Evolutionary conservation across 2,329 filamentous ascomycete species (phyloP), one percentile per base, ranked within the genome.

Genomic region (Fusarium oxysporum): DNA sequence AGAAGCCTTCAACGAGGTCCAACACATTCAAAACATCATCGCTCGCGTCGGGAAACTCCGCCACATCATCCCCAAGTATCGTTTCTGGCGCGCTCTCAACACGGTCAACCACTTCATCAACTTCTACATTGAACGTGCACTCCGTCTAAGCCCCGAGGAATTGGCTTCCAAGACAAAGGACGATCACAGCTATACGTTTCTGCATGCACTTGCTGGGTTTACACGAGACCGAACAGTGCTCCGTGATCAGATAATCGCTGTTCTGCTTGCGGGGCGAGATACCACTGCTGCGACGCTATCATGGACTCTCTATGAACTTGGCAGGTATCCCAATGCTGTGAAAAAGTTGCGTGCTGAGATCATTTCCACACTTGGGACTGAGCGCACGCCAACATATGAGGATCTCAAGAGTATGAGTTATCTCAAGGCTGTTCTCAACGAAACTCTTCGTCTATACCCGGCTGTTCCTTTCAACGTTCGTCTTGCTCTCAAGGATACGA

Each of bases 371-470:
- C 88, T 97, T 8, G 95, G 95, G 4, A 81, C 87, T 11, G 83
- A 89, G 19, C 82, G 86, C 10, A 83, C 86, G 7, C 91, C 92
- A 0, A 94, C 92, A 0, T 97, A 97, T 80, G 87, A 90, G 17
- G 89, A 97, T 78, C 86, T 97, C 66, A 97, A 97, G 85, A 87
- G 87, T 73, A 97, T 97, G 94, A 92, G 92, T 77, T 97, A 96
- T 80, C 88, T 96, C 65, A 85, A 90, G 81, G 86, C 91, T 76
- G 83, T 92, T 55, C 87, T 97, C 76, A 92, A 93, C 82, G 94
- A 97, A 83, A 93, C 90, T 0, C 87, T 95, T 66, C 91, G 94
- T 19, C 82, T 96, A 16, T 94, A 96, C 81, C 93, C 93, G 1
- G 87, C 90, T 19, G 92, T 96, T 3, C 93, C 94, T 3, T 93